A percentile compares a stretch with the other conserved stretches of the same genome.
phyloP scores from a whole-genome alignment of 2,329 filamentous ascomycete genomes.

The Fonsecaea pugnacius region DNA sequence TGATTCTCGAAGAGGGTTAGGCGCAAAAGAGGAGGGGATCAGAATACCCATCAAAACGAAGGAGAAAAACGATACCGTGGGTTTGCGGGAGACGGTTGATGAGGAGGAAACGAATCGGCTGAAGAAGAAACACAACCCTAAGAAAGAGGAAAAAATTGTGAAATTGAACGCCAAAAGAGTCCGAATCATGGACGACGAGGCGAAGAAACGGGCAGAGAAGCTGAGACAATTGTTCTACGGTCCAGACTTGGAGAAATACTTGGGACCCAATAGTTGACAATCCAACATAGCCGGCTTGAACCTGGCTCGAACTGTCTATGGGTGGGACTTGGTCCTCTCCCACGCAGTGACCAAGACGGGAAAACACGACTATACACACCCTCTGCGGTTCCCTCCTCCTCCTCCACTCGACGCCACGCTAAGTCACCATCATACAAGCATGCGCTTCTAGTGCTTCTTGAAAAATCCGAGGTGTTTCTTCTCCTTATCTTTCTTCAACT shows the following conservation, averaged over 20 bases:
- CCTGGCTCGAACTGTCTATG: background rate
- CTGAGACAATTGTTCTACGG: constrained; percentile 74
- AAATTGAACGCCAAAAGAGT: constrained; percentile 72
- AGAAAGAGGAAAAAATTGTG: constrained; percentile 42
- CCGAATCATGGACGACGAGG: constrained; percentile 64
- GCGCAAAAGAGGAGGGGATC: constrained; percentile 71
- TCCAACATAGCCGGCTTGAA: background rate
- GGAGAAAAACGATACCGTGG: constrained; percentile 74
- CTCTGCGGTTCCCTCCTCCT: background rate
- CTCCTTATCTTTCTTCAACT: constrained; percentile 64
- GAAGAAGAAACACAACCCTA: constrained; percentile 47
- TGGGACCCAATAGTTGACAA: constrained; percentile 51
- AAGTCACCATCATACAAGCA: constrained; percentile 17
- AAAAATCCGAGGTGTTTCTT: constrained; percentile 58
- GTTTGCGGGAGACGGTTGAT: constrained; percentile 63
- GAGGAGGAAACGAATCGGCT: constrained; percentile 24
- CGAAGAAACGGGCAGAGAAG: constrained; percentile 65
- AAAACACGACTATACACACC: constrained; percentile 4
- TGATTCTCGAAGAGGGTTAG: constrained; percentile 69
- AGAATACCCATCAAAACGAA: constrained; percentile 74
- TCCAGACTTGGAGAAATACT: constrained; percentile 75
- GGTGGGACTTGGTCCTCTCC: background rate
- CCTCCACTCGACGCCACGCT: constrained; percentile 33
- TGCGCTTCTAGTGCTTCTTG: constrained; percentile 35
- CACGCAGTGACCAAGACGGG: background rate